These are phyloP conservation scores for Lyophyllum shimeji DNA, from an alignment of 768 basidiomycete genomes.

Conservation along the genomic window DNA sequence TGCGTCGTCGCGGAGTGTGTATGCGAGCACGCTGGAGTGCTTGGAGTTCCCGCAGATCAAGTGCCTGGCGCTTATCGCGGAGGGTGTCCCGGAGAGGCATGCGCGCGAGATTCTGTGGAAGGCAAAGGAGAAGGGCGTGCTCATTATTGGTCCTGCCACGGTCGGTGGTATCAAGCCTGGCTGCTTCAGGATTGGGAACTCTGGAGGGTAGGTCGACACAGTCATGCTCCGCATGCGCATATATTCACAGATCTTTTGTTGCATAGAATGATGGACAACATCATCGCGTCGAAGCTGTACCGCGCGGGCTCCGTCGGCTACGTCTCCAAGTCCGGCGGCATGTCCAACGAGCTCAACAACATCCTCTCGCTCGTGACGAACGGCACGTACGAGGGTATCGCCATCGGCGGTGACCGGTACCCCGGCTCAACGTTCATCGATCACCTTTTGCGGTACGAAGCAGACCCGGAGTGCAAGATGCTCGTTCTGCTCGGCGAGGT, in stretches of 20 bases:
- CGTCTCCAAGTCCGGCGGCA: conserved; percentile 99
- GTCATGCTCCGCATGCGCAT: background rate
- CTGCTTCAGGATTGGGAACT: conserved; percentile 99
- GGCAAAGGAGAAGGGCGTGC: conserved; percentile 80
- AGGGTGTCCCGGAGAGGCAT: conserved; percentile 98
- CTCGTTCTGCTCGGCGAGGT: conserved; percentile 98
- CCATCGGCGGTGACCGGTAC: conserved; percentile 99
- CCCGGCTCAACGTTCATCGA: conserved; percentile 99
- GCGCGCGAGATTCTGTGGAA: conserved; percentile 93
- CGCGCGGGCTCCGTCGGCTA: conserved; percentile 97
- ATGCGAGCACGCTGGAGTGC: conserved; percentile 92
- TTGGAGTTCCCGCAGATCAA: conserved; percentile 59
- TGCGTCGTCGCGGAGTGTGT: conserved; percentile 90
- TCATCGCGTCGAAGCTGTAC: conserved; percentile 98
- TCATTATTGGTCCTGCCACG: conserved; percentile 94
- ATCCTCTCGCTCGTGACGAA: conserved; percentile 95
- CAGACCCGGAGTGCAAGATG: conserved; percentile 97
- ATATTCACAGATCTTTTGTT: conserved; percentile 2
- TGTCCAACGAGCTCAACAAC: conserved; percentile 99
- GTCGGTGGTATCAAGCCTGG: conserved; percentile 99
- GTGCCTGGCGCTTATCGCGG: conserved; percentile 90
- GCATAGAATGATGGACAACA: conserved; percentile 99
- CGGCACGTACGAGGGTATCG: conserved; percentile 99
- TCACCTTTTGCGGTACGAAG: conserved; percentile 96
- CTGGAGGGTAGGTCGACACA: conserved; percentile 73